Evolutionary conservation across 345 rosid genomes (phyloP).

Genomic region (Eucalyptus tenuipes): DNA sequence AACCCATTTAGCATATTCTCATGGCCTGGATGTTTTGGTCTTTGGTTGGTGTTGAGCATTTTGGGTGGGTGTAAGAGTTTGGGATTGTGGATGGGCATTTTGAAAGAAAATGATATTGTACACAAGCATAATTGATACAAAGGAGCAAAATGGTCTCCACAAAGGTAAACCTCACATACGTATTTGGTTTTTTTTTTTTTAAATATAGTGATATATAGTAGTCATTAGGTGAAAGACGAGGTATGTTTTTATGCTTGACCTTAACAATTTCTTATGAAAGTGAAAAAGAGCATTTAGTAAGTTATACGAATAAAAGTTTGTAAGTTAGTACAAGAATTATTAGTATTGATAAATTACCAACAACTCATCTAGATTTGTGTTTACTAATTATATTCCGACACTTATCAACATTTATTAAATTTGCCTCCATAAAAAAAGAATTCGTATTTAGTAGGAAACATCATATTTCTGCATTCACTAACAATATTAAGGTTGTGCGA

Average conservation of each 20-base stretch:
- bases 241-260: accelerated
- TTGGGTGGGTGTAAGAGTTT: not conserved
- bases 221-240: not conserved
- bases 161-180: not conserved
- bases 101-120: not conserved
- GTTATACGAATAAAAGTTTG: too few species aligned
- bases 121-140: not conserved
- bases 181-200: too few species aligned
- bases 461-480: not conserved
- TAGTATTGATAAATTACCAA: not conserved
- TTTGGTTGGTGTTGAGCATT: not conserved
- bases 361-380: not conserved
- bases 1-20: not conserved
- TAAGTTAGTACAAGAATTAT: not conserved
- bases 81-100: not conserved
- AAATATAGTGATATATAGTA: not conserved
- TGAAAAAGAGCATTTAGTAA: not conserved
- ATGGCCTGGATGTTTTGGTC: not conserved
- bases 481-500: not conserved
- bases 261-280: not conserved
- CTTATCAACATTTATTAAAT: not conserved
- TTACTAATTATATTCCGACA: accelerated
- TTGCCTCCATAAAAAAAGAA: accelerated
- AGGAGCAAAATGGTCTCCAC: not conserved
- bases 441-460: not conserved